phyloP scores from a whole-genome alignment of 1,284 basidiomycete species.

The Peniophora sp. region DNA sequence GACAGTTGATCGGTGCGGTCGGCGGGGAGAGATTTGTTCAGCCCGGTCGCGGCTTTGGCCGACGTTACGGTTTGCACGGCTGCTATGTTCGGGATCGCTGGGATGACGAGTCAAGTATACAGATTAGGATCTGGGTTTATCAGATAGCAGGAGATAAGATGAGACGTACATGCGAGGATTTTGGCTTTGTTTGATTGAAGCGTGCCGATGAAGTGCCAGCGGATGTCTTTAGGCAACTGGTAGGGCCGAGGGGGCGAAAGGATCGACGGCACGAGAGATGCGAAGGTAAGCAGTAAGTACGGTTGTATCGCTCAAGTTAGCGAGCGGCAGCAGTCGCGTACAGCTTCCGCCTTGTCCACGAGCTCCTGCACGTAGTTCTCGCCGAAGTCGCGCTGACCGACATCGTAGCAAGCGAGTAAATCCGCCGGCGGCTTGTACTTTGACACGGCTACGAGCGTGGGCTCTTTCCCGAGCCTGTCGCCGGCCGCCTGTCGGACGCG shows the following conservation, averaged over 20 bases:
- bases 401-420: constrained; percentile 74
- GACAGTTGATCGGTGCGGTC: constrained; percentile 49
- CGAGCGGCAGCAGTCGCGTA: constrained; percentile 29
- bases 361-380: constrained; percentile 98
- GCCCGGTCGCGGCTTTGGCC: constrained; percentile 71
- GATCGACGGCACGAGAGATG: background rate
- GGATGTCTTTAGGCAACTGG: constrained; percentile 75
- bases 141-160: background rate
- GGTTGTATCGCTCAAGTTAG: no score
- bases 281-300: background rate
- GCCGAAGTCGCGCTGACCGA: constrained; percentile 86
- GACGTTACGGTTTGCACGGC: constrained; percentile 90
- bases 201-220: constrained; percentile 97
- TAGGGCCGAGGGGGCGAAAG: background rate
- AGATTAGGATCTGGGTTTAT: background rate
- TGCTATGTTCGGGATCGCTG: constrained; percentile 86
- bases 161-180: constrained; percentile 67
- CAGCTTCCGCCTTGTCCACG: constrained; percentile 78
- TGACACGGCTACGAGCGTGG: constrained; percentile 80
- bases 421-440: constrained; percentile 91
- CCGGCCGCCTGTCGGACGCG: constrained; percentile 35
- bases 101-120: background rate
- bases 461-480: constrained; percentile 7
- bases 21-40: constrained; percentile 70
- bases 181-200: constrained; percentile 96